These are phyloP conservation scores for Torrubiella hemipterigena DNA, from an alignment of 2,329 filamentous ascomycete genomes.

Conservation along the genomic window DNA sequence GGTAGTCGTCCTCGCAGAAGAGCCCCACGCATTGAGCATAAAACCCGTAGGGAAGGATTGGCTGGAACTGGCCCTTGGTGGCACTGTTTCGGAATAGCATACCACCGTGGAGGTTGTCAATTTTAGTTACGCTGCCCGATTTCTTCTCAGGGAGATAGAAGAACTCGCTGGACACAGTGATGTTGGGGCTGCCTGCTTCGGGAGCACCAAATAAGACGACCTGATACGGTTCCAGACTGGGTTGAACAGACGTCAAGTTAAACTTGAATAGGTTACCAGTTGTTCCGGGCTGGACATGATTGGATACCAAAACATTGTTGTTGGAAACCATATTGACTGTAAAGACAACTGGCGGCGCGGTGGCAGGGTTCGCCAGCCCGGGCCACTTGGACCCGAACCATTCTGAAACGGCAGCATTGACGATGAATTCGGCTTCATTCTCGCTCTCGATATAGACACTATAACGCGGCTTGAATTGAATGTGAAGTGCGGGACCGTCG, in stretches of 20 bases:
- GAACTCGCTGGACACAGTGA: constrained; percentile 23
- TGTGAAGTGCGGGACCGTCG: constrained; percentile 22
- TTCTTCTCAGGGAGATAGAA: constrained; percentile 30
- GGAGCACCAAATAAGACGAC: constrained; percentile 24
- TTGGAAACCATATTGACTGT: constrained; percentile 21
- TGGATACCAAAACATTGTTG: constrained; percentile 18
- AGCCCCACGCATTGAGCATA: constrained; percentile 31
- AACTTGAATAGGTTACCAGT: constrained; percentile 24
- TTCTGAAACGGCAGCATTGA: constrained; percentile 28
- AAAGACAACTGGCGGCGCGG: constrained; percentile 18
- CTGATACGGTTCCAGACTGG: constrained; percentile 23
- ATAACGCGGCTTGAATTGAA: constrained; percentile 32
- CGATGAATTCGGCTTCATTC: constrained; percentile 25
- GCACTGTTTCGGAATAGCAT: constrained; percentile 24
- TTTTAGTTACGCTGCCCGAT: constrained; percentile 28
- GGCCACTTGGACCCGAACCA: constrained; percentile 26
- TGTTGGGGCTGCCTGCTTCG: constrained; percentile 16
- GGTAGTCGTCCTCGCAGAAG: constrained; percentile 24
- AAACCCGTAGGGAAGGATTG: constrained; percentile 31
- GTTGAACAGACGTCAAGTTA: constrained; percentile 19
- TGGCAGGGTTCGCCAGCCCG: constrained; percentile 10
- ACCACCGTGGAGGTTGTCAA: constrained; percentile 32
- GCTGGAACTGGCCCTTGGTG: constrained; percentile 22
- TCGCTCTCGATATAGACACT: constrained; percentile 33
- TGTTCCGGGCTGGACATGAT: constrained; percentile 20